A percentile compares a stretch with the other conserved stretches of the same genome.
Evolutionary conservation across 2,329 filamentous ascomycete genomes (phyloP).

Genomic region (Endothia cerciana): DNA sequence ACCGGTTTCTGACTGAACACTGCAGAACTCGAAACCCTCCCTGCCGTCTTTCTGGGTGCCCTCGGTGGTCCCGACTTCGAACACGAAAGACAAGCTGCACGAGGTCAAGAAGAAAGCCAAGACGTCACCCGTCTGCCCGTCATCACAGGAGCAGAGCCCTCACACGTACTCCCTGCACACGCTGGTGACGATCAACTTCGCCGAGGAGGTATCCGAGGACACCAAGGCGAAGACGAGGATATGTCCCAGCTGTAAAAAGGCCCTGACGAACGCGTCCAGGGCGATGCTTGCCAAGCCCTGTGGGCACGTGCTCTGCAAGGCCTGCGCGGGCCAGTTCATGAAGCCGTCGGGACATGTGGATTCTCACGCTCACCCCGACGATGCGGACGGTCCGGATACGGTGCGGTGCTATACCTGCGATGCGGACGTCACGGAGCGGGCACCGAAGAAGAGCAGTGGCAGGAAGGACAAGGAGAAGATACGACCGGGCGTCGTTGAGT

Average conservation of each 20-base stretch:
- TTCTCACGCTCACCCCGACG: slow-evolving; percentile 61
- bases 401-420: slow-evolving; percentile 88
- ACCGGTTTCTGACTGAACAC: slow-evolving; percentile 15
- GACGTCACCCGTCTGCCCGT: slow-evolving; percentile 74
- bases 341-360: slow-evolving; percentile 58
- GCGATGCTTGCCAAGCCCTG: slow-evolving; percentile 85
- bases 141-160: slow-evolving; percentile 65
- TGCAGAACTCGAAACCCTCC: slow-evolving; percentile 63
- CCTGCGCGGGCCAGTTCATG: slow-evolving; percentile 84
- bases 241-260: slow-evolving; percentile 87
- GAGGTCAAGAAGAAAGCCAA: slow-evolving; percentile 66
- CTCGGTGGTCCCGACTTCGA: slow-evolving; percentile 73
- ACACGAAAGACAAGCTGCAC: slow-evolving; percentile 60
- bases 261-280: slow-evolving; percentile 78
- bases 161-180: slow-evolving; percentile 80
- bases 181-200: slow-evolving; percentile 77
- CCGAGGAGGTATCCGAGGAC: slow-evolving; percentile 64
- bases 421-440: slow-evolving; percentile 64
- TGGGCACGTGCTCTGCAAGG: slow-evolving; percentile 87
- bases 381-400: slow-evolving; percentile 46
- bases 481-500: slow-evolving; percentile 73
- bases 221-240: slow-evolving; percentile 50
- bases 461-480: slow-evolving; percentile 59
- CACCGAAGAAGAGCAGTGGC: slow-evolving; percentile 45
- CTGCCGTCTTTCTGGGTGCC: slow-evolving; percentile 94